Percentiles rank a stretch among this genome's conserved stretches.
Conservation (phyloP, 495 filamentous ascomycete species). For the Sphaerosporella brunnea region DNA sequence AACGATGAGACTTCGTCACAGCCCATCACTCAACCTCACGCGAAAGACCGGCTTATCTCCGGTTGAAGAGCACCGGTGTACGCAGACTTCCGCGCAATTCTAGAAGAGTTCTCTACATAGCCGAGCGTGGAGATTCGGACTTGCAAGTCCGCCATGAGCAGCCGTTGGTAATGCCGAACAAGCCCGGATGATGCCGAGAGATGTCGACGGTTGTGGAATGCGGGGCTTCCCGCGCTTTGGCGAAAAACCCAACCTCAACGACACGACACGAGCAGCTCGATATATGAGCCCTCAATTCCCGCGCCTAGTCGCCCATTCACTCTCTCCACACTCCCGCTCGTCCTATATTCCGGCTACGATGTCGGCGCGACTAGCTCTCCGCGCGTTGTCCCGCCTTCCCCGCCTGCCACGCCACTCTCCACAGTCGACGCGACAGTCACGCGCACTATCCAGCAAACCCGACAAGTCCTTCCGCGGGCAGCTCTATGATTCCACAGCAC, state of each 20-base stretch:
- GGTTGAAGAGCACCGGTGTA: too few species aligned
- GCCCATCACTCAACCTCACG: too few species aligned
- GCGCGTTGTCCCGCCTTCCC: not conserved
- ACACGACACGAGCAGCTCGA: not conserved
- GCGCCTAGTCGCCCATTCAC: not conserved
- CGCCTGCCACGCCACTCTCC: not conserved
- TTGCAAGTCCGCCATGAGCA: not conserved
- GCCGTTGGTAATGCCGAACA: too few species aligned
- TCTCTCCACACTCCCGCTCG: too few species aligned
- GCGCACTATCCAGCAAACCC: not conserved
- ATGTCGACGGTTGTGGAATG: too few species aligned
- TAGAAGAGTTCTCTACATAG: too few species aligned
- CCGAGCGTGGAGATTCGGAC: not conserved
- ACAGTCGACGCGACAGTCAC: not conserved
- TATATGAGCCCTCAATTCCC: not conserved
- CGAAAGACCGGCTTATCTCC: too few species aligned
- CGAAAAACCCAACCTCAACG: not conserved
- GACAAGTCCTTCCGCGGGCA: slow-evolving; percentile 55
- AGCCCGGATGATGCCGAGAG: too few species aligned
- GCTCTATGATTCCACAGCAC: slow-evolving; percentile 65
- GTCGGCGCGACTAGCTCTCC: not conserved
- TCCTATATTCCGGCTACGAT: not conserved
- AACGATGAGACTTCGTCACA: too few species aligned
- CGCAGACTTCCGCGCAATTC: too few species aligned
- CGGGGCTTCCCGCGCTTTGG: too few species aligned